Evolutionary conservation across 1,284 basidiomycete genomes (phyloP), one percentile per base, ranked within the genome.

Genomic region (Chondrostereum purpureum): DNA sequence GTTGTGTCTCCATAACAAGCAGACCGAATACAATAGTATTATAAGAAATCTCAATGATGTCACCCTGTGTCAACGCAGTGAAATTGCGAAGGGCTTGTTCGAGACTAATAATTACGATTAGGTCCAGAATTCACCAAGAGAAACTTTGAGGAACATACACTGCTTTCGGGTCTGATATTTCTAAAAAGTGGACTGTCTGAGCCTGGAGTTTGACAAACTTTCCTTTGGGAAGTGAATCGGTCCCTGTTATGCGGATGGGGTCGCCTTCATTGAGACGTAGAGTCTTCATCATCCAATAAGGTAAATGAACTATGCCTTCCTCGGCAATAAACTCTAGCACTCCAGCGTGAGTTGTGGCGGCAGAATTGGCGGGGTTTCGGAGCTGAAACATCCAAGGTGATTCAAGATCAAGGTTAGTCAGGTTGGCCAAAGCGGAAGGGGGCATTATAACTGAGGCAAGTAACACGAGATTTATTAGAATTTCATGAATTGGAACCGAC

Each of bases 241-340:
- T 76, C 1, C 94, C 94, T 1, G 87, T 93, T 36, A 99, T 83
- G 27, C 93, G 83, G 50, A 99, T 89, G 3, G 92, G 84, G 67
- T 99, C 95, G 11, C 96, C 96, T 64, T 99, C 96, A 42, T 86
- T 85, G 20, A 99, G 69, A 19, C 88, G 79, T 6, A 99, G 71
- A 5, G 91, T 91, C 66, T 89, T 91, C 96, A 99, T 99, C 92
- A 99, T 97, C 96, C 96, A 99, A 52, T 92, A 89, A 0, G 96
- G 96, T 11, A 99, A 72, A 68, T 99, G 89, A 2, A 96, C 94
- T 16, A 88, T 78, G 12, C 96, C 96, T 63, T 98, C 94, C 47
- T 97, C 89, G 1, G 96, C 95, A 53, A 98, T 98, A 66, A 99
- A 99, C 63, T 99, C 96, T 37, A 99, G 79, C 13, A 99, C 96